Conservation (phyloP, 2,329 filamentous ascomycete species). For the Claviceps sp. region DNA sequence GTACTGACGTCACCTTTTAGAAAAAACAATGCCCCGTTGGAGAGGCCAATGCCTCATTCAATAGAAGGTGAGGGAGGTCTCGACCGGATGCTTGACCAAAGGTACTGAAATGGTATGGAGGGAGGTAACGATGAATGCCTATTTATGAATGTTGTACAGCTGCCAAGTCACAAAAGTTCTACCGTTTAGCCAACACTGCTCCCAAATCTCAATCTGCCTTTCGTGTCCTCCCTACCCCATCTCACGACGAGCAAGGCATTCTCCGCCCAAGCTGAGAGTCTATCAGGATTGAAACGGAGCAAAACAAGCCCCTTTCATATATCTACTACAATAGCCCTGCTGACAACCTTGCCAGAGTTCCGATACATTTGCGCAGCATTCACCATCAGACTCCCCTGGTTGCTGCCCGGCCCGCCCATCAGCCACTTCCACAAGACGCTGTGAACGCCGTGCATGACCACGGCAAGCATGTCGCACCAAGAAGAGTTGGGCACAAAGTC, state of each 20-base stretch:
- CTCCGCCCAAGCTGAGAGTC: neutral
- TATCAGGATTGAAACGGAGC: neutral
- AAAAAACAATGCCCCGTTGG: too few species aligned
- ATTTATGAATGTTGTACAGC: too few species aligned
- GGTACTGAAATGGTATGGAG: too few species aligned
- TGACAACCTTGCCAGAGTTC: conserved; percentile 34
- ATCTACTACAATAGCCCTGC: conserved; percentile 23
- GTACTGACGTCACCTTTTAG: too few species aligned
- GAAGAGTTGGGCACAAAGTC: conserved; percentile 31
- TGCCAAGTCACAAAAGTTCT: too few species aligned
- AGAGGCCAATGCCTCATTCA: too few species aligned
- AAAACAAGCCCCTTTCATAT: conserved; percentile 9
- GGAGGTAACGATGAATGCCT: too few species aligned
- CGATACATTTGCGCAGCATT: conserved; percentile 45
- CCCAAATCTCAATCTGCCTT: too few species aligned
- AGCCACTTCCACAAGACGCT: conserved; percentile 42
- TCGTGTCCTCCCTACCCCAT: neutral
- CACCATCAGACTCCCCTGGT: conserved; percentile 37
- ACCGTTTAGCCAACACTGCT: too few species aligned
- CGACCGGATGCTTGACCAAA: too few species aligned
- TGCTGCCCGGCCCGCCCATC: conserved; percentile 38
- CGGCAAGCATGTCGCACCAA: conserved; percentile 32
- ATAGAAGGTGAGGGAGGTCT: too few species aligned
- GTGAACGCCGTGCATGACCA: conserved; percentile 32
- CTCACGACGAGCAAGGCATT: neutral